phyloP scores from a whole-genome alignment of 192 early-diverging fungal species.

The Coemansia sp. region DNA sequence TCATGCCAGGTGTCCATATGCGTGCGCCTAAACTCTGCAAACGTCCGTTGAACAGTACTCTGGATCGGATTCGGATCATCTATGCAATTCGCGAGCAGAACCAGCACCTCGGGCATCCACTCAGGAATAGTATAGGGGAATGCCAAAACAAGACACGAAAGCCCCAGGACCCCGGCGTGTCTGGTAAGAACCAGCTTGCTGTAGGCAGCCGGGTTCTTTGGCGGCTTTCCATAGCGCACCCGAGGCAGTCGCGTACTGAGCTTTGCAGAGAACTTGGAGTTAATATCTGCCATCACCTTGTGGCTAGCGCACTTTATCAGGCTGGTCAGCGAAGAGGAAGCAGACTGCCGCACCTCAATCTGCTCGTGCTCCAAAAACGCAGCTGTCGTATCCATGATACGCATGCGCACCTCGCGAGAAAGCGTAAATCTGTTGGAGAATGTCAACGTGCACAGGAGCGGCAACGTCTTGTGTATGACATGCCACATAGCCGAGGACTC shows the following conservation, averaged over 20 bases:
- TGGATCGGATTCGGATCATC: slow-evolving; percentile 84
- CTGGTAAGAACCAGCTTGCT: slow-evolving; percentile 59
- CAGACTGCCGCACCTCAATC: slow-evolving; percentile 69
- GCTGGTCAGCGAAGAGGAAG: slow-evolving; percentile 36
- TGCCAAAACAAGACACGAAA: slow-evolving; percentile 83
- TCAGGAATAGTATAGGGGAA: slow-evolving; percentile 93
- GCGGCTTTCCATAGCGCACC: slow-evolving; percentile 23
- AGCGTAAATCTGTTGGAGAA: slow-evolving; percentile 82
- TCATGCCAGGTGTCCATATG: slow-evolving; percentile 96
- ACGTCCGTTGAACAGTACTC: slow-evolving; percentile 80
- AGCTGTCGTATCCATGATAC: slow-evolving; percentile 70
- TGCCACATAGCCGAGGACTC: slow-evolving; percentile 69
- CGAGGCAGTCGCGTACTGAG: slow-evolving; percentile 33
- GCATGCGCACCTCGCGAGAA: slow-evolving; percentile 55
- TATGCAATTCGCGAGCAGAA: slow-evolving; percentile 71
- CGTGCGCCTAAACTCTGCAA: slow-evolving; percentile 92
- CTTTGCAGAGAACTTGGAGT: slow-evolving; percentile 38
- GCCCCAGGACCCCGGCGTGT: slow-evolving; percentile 88
- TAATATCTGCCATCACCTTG: slow-evolving; percentile 39
- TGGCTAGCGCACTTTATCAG: slow-evolving; percentile 48
- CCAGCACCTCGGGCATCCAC: slow-evolving; percentile 88
- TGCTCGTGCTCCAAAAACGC: slow-evolving; percentile 78
- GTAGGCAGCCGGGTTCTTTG: slow-evolving; percentile 28
- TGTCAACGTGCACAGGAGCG: slow-evolving; percentile 81
- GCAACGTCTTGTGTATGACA: slow-evolving; percentile 72